Evolutionary conservation across 2,329 filamentous ascomycete species (phyloP).

Genomic region (Colletotrichum sublineola): DNA sequence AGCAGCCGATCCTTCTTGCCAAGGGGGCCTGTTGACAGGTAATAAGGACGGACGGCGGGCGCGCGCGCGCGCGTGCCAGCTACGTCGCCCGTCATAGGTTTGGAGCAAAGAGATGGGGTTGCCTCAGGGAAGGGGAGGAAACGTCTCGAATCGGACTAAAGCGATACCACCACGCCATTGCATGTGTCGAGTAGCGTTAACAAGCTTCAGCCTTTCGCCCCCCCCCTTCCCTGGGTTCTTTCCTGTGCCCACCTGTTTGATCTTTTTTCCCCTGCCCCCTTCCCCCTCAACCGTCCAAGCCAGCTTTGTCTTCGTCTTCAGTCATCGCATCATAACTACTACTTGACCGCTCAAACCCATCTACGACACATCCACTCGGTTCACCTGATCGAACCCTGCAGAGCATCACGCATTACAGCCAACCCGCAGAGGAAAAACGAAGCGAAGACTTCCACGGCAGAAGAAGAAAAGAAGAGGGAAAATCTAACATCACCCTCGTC

Average conservation of each 20-base stretch:
- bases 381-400: background rate
- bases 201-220: slow-evolving; percentile 12
- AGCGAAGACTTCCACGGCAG: background rate
- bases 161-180: background rate
- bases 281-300: background rate
- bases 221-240: background rate
- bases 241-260: slow-evolving; percentile 1
- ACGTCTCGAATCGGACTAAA: slow-evolving; percentile 19
- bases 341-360: slow-evolving; percentile 24
- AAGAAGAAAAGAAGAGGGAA: background rate
- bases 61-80: too few species aligned
- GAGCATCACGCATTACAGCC: slow-evolving; percentile 12
- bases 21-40: slow-evolving; percentile 17
- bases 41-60: slow-evolving; percentile 11
- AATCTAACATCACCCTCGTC: slow-evolving; percentile 13
- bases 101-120: too few species aligned
- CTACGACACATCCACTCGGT: background rate
- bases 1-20: slow-evolving; percentile 3
- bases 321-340: background rate
- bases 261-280: background rate
- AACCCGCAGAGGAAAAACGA: background rate
- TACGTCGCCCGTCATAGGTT: too few species aligned
- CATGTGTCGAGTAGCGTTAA: background rate
- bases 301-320: background rate
- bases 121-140: too few species aligned